These are phyloP conservation scores for Discostella stelligeroides DNA, from an alignment of 108 stramenopile genomes.

Conservation along the genomic window DNA sequence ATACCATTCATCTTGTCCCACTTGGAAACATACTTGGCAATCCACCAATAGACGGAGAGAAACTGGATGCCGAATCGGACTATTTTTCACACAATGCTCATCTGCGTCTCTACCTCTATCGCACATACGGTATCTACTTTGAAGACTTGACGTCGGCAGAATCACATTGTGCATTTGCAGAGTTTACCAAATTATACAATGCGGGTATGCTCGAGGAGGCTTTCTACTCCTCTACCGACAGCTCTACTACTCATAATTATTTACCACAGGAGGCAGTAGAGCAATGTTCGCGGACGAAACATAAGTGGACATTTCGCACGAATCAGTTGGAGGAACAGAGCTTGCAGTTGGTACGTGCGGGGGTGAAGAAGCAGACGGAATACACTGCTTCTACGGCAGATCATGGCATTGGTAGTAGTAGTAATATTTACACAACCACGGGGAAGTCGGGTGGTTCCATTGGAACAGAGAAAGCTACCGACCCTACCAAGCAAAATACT, in stretches of 20 bases:
- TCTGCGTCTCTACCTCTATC: conserved; percentile 76
- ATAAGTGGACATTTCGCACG: conserved; percentile 75
- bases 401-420: no score
- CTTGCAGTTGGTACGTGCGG: conserved; percentile 62
- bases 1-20: conserved; percentile 39
- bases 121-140: conserved; percentile 69
- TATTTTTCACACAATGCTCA: conserved; percentile 82
- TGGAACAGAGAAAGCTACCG: no score
- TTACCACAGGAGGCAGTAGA: conserved; percentile 67
- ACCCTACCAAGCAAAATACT: no score
- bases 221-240: conserved; percentile 58
- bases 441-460: no score
- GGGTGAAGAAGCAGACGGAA: conserved; percentile 76
- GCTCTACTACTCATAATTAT: no score
- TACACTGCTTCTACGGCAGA: conserved; percentile 25
- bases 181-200: conserved; percentile 72
- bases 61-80: conserved; percentile 65
- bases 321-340: conserved; percentile 58
- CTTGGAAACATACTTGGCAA: conserved; percentile 24
- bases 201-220: conserved; percentile 62
- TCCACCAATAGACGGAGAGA: conserved; percentile 26
- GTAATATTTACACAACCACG: no score
- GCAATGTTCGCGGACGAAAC: conserved; percentile 72
- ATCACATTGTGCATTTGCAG: conserved; percentile 59
- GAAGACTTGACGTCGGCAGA: conserved; percentile 70